Base-by-base conservation (phyloP, 2,329 filamentous ascomycete genomes). In the Xylariomycetidae sp. region DNA sequence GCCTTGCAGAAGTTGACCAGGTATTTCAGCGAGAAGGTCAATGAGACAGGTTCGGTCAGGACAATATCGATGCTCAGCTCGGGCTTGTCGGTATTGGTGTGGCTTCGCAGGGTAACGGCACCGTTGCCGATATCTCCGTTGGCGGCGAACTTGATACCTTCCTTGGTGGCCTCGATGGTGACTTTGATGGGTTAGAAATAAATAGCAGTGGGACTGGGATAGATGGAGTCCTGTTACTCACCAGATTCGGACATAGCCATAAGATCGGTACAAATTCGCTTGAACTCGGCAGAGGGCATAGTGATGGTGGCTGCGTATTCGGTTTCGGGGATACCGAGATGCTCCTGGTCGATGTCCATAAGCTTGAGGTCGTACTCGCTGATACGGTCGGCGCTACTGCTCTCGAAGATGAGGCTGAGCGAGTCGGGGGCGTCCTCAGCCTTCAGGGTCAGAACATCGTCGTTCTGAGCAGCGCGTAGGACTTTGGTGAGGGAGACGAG, bases 1-100 rank as follows among this genome's bases (percentile, higher is more conserved):
- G 94, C 94, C 72, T 98, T 98, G 85, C 92, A 97, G 72, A 98
- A 98, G 77, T 97, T 97, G 74, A 94, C 87, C 3, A 98, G 82
- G 69, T 98, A 98, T 72, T 98, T 98, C 55, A 98, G 84, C 20
- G 92, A 97, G 72, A 98, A 98, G 31, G 90, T 97, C 44, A 98
- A 77, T 22, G 86, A 76, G 41, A 98, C 92, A 32, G 92, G 88
- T 70, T 98, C 94, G 25, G 80, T 84, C 42, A 98, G 80, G 57
- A 88, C 80, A 62, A 98, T 96, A 46, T 87, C 77, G 52, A 97
- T 85, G 57, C 89, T 86, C 57, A 83, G 72, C 8, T 85, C 78
- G 30, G 87, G 82, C 71, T 97, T 94, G 25, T 97, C 90, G 46
- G 96, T 76, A 58, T 88, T 86, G 56, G 77, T 85, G 69, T 92